Evolutionary conservation across 2,329 filamentous ascomycete species (phyloP), one percentile per base, ranked within the genome.

Genomic region (Neonectria faginata): DNA sequence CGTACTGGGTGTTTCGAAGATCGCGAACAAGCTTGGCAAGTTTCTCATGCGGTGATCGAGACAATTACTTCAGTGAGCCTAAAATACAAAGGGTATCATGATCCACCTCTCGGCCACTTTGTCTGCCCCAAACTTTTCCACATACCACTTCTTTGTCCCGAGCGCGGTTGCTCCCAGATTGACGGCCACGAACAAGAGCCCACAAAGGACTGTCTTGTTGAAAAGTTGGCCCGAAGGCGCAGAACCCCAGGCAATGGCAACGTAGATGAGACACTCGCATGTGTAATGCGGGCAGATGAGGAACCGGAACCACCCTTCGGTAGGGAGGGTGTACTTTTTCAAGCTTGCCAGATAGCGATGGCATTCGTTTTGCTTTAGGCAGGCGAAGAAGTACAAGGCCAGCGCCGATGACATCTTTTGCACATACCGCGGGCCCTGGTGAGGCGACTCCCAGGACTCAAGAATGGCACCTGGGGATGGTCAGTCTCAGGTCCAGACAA

Each of bases 211-310:
- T 0, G 94, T 95, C 75, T 82, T 86, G 78, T 97, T 97, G 63
- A 93, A 77, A 60, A 86, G 67, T 33, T 82, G 79, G 11, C 89
- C 91, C 8, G 80, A 73, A 0, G 94, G 94, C 1, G 94, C 93
- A 31, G 90, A 89, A 42, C 91, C 78, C 50, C 96, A 79, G 3
- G 93, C 87, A 68, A 99, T 80, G n/a, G 91, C 86, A 20, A 94
- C 75, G 77, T 99, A 98, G 63, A 97, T 88, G 44, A 91, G 76
- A 75, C 92, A 94, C 80, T 98, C 96, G 74, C 91, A 93, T 3
- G 92, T 92, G 79, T 98, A 99, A 79, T 99, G 96, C 18, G 96
- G 94, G 72, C 92, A 97, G 42, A 97, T 80, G 22, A 97, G 79
- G 62, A 84, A 83, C 48, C 83, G 83, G 78, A 98, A 99, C 62